Percentiles rank a stretch among this genome's conserved stretches.
These are phyloP conservation scores for Clitopilus passeckerianus DNA, from an alignment of 768 basidiomycete species.

Conservation along the genomic window DNA sequence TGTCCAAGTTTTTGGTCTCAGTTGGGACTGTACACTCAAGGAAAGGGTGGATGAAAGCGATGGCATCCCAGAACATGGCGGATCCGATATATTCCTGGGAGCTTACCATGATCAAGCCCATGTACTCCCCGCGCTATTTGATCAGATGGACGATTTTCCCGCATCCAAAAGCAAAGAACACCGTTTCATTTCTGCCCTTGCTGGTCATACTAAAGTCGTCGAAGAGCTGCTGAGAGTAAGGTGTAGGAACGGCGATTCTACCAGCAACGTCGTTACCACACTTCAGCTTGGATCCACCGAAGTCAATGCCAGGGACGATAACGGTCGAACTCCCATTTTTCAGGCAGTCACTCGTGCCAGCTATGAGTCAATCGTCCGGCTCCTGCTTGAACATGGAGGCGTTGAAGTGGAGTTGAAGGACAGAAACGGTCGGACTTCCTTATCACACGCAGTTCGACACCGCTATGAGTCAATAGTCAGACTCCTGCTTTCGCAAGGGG, in stretches of 20 bases:
- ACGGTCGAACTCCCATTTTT: no score
- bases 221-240: no score
- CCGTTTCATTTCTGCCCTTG: not conserved
- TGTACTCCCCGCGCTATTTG: not conserved
- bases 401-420: no score
- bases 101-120: not conserved
- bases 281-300: no score
- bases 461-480: not conserved
- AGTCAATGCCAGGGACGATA: no score
- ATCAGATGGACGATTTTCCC: not conserved
- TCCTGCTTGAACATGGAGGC: no score
- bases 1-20: not conserved
- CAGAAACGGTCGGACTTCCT: no score
- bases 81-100: not conserved
- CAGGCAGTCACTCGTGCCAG: no score
- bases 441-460: no score
- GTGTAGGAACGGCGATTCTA: no score
- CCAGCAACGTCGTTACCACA: no score
- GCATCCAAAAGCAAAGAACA: not conserved
- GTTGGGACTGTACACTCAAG: not conserved
- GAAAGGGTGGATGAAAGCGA: not conserved
- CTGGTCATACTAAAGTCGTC: not conserved
- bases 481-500: not conserved
- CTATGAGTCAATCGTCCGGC: not conserved
- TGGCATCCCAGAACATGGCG: not conserved